Base-by-base conservation (phyloP, 139 green algal genomes). In the Chlorella sp. region DNA sequence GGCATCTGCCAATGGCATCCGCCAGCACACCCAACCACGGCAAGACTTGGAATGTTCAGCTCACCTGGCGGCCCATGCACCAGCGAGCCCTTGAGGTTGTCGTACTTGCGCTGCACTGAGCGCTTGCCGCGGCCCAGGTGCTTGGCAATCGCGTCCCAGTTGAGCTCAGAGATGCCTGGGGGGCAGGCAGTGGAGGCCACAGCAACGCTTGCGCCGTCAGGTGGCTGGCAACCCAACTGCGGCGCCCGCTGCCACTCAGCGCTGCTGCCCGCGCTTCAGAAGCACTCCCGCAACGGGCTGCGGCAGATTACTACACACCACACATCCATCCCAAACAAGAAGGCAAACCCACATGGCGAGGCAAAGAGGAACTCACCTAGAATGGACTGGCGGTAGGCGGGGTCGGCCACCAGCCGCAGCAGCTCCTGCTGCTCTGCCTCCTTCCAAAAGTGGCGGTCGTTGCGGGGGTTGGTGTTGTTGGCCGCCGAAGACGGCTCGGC, bases 401-500 rank as follows among this genome's bases (percentile, higher is more conserved):
- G 39, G 72, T 81, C 82, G 6, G 71, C n/a, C 26, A 81, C 87
- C 30, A 90, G 55, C 2, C 67, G 74, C 57, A 90, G 67, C 47
- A 90, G 70, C 81, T 90, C 75, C 75, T 88, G 75, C 68, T 88
- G 82, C 62, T 90, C 82, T 18, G 78, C 67, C 57, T 75, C 51
- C 44, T 87, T 90, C 87, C 87, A 90, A 60, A 90, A 90, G 34
- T 82, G 74, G 20, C 83, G 75, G 81, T 90, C 82, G 20, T 90
- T 88, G 18, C 55, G 57, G 2, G 87, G 87, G 64, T 57, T 56
- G 28, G 70, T 44, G 41, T 15, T 32, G 7, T 51, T n/a, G 32
- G 47, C 57, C 9, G 34, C 57, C 16, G 75, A 60, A 4, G 34
- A 34, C 34, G n/a, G 26, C 12, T 34, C 34, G 23, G 36, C 25